Conservation (phyloP, 805 yeast genomes). For the Lachancea thermotolerans region DNA sequence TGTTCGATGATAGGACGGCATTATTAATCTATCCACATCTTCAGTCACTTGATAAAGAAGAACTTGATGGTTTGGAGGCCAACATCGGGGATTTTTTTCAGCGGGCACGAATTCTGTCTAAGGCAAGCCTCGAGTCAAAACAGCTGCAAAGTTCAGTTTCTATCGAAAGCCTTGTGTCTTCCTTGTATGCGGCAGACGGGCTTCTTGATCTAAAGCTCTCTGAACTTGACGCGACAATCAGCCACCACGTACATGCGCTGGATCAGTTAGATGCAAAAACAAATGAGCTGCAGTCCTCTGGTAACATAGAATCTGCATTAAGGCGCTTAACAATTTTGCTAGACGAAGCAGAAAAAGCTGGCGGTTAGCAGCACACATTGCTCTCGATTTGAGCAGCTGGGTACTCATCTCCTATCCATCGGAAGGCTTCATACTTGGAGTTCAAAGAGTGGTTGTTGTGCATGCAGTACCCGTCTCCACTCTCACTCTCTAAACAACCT, state of each 20-base stretch:
- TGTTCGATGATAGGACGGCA: not conserved
- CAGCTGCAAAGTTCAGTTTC: slow-evolving; percentile 5
- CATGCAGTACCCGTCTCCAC: slow-evolving; percentile 65
- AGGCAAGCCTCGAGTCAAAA: not conserved
- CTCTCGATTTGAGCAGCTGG: slow-evolving; percentile 19
- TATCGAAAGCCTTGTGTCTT: slow-evolving; percentile 1
- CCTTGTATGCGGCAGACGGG: slow-evolving; percentile 5
- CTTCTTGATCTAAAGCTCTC: slow-evolving; percentile 1
- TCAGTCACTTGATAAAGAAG: not conserved
- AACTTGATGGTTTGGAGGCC: not conserved
- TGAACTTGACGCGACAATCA: not conserved
- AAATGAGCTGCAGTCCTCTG: too few relatives aligned
- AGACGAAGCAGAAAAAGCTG: not conserved
- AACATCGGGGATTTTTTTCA: not conserved
- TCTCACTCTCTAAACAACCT: slow-evolving; percentile 47
- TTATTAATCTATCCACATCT: not conserved
- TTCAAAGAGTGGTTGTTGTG: slow-evolving; percentile 72
- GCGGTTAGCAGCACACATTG: slow-evolving; percentile 20
- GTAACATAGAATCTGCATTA: too few relatives aligned
- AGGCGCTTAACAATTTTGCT: not conserved
- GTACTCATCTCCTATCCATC: slow-evolving; percentile 46
- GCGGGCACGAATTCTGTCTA: not conserved
- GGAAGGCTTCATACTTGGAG: slow-evolving; percentile 83
- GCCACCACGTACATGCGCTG: too few relatives aligned
- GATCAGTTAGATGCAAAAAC: too few relatives aligned